These are phyloP conservation scores for Curvularia sp. DNA, from an alignment of 2,329 filamentous ascomycete species.

Conservation along the genomic window DNA sequence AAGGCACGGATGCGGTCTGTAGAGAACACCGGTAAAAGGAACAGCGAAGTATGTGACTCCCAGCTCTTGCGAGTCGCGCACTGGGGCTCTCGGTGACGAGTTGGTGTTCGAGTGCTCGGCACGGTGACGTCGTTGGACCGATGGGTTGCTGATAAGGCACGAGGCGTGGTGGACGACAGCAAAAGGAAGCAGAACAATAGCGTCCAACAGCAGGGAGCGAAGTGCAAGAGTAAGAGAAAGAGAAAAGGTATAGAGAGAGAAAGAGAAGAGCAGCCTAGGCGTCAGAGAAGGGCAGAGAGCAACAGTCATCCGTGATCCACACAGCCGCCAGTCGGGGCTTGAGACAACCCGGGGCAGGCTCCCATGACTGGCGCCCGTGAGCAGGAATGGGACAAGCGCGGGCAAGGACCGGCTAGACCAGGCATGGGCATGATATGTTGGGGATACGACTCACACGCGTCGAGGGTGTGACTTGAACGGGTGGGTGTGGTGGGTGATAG, in stretches of 20 bases:
- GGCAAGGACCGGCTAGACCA: constrained; percentile 25
- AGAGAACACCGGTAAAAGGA: background rate
- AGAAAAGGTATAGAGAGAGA: constrained; percentile 7
- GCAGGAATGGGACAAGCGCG: constrained; percentile 25
- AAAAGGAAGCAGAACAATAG: constrained; percentile 9
- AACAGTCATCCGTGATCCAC: constrained; percentile 26
- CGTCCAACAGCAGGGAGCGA: constrained; percentile 1
- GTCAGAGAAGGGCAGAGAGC: constrained; percentile 4
- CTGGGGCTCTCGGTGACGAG: background rate
- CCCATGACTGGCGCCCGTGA: constrained; percentile 28
- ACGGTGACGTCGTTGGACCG: constrained; percentile 24
- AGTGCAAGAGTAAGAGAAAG: constrained; percentile 5
- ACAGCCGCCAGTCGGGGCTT: constrained; percentile 10
- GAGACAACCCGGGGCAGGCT: constrained; percentile 31
- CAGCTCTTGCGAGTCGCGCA: background rate
- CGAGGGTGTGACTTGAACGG: constrained; percentile 24
- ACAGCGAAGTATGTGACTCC: background rate
- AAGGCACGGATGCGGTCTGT: constrained; percentile 31
- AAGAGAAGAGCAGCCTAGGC: constrained; percentile 9
- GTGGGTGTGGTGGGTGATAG: constrained; percentile 25
- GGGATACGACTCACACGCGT: constrained; percentile 8
- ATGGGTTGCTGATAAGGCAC: constrained; percentile 17
- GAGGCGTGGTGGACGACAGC: constrained; percentile 8
- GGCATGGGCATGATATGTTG: constrained; percentile 26
- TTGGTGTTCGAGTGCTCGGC: constrained; percentile 12